Evolutionary conservation across 495 filamentous ascomycete species (phyloP), one percentile per base, ranked within the genome.

Genomic region (Bombardia bombarda): DNA sequence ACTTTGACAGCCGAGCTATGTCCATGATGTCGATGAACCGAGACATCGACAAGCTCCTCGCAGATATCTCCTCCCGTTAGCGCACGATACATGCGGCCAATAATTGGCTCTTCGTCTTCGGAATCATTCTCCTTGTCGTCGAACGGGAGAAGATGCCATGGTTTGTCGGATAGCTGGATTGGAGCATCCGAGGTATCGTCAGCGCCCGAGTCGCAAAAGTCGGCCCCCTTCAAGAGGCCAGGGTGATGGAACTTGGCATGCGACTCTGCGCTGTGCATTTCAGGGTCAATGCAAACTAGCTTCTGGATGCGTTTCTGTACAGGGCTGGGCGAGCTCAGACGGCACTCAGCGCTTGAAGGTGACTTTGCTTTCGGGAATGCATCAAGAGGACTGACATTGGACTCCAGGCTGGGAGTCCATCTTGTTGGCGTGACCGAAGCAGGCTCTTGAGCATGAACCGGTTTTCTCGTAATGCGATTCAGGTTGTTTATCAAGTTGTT

Each of bases 1-100:
- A 67, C 55, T 30, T 68, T 67, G 39, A 53, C 37, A 22, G 47
- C 49, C 4, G 52, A 49, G 39, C 26, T 59, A 31, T 62, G 63
- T 6, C 49, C 50, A 26, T 46, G 41, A 19, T 66, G 57, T 3
- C 42, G 30, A 45, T 63, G 56, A 24, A 42, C 45, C 3, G 61
- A 58, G 14, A 61, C 45, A 19, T 63, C 53, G 3, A 60, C 55
- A 7, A 44, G 22, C 13, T 55, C 55, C 47, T 56, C 46, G 35
- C 49, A 51, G 23, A 56, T 22, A 31, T 59, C 45, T 8, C 56
- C 58, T 16, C 52, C 52, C 2, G 57, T 47, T 14, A 66, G 49
- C n/a, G 43, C 31, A 17, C 55, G 58, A 24, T 53, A 50, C 7
- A 44, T 51, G 21, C 52, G 47, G 9, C 52, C 59, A 4, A 54